These are phyloP conservation scores for Bjerkandera adusta DNA, from an alignment of 1,284 basidiomycete species.

Conservation along the genomic window DNA sequence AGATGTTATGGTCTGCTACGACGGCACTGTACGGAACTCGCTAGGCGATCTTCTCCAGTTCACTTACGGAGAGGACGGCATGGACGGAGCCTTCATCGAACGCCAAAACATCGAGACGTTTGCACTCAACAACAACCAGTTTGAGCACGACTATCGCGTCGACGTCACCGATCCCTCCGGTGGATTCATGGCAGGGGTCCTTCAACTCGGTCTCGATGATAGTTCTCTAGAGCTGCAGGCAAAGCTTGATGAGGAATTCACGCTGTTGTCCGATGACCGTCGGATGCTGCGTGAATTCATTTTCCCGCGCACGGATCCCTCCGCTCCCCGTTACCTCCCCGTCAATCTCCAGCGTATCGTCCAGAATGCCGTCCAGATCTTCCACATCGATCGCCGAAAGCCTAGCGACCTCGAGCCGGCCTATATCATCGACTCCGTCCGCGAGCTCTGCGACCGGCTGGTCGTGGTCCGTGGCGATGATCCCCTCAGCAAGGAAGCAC, in stretches of 20 bases:
- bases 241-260: conserved; percentile 88
- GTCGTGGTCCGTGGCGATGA: conserved; percentile 89
- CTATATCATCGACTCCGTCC: conserved; percentile 82
- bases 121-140: conserved; percentile 79
- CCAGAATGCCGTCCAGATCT: conserved; percentile 95
- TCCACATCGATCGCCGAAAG: conserved; percentile 94
- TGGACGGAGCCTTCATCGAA: conserved; percentile 98
- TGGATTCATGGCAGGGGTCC: conserved; percentile 76
- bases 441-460: conserved; percentile 68
- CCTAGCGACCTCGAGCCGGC: conserved; percentile 90
- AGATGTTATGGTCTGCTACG: conserved; percentile 97
- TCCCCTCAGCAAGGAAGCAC: conserved; percentile 69
- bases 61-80: conserved; percentile 97
- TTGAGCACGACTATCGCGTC: conserved; percentile 89
- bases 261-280: conserved; percentile 77
- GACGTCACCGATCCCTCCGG: conserved; percentile 84
- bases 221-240: conserved; percentile 87
- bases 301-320: conserved; percentile 78
- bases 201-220: conserved; percentile 95
- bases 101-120: conserved; percentile 92
- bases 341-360: conserved; percentile 95
- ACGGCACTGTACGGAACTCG: conserved; percentile 97
- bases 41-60: conserved; percentile 96
- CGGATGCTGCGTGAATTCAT: conserved; percentile 77
- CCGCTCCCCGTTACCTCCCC: conserved; percentile 78